These are phyloP conservation scores for Pleurotus cornucopiae DNA, from an alignment of 768 basidiomycete genomes.

Conservation along the genomic window DNA sequence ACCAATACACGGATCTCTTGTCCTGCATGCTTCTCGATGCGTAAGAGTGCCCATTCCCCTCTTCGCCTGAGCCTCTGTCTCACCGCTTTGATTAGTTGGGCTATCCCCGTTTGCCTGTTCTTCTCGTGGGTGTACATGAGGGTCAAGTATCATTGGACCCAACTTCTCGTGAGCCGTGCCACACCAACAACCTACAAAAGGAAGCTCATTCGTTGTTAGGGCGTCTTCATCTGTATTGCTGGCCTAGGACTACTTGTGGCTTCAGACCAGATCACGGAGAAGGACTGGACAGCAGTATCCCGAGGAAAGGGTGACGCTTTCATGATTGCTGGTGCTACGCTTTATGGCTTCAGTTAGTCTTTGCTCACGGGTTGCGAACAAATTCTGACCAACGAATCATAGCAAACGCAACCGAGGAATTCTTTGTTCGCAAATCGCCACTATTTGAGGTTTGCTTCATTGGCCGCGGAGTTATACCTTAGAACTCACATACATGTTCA, in stretches of 20 bases:
- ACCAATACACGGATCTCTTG: conserved; percentile 80
- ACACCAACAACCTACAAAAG: not conserved
- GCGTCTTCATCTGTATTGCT: conserved; percentile 65
- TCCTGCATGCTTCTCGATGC: conserved; percentile 93
- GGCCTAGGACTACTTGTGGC: conserved; percentile 79
- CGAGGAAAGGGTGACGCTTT: conserved; percentile 80
- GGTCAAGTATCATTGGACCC: conserved; percentile 78
- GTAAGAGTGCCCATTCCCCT: conserved; percentile 32
- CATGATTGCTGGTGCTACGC: conserved; percentile 81
- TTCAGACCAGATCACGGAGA: conserved; percentile 74
- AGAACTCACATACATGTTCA: conserved; percentile 14
- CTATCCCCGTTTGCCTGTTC: conserved; percentile 82
- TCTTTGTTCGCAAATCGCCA: conserved; percentile 74
- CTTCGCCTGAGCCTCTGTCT: not conserved
- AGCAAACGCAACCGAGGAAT: conserved; percentile 90
- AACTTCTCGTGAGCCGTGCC: conserved; percentile 53
- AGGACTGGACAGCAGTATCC: conserved; percentile 62
- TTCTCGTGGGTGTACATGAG: conserved; percentile 84
- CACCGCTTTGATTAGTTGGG: conserved; percentile 52
- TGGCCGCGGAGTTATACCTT: not conserved
- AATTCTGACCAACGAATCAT: not conserved
- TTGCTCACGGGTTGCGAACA: too few relatives aligned
- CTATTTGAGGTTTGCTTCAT: conserved; percentile 58
- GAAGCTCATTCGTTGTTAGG: conserved; percentile 33
- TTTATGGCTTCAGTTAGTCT: conserved; percentile 80